Percentiles rank a stretch among this genome's conserved stretches.
phyloP scores from a whole-genome alignment of 2,329 filamentous ascomycete genomes.

The Apiospora malaysiana region DNA sequence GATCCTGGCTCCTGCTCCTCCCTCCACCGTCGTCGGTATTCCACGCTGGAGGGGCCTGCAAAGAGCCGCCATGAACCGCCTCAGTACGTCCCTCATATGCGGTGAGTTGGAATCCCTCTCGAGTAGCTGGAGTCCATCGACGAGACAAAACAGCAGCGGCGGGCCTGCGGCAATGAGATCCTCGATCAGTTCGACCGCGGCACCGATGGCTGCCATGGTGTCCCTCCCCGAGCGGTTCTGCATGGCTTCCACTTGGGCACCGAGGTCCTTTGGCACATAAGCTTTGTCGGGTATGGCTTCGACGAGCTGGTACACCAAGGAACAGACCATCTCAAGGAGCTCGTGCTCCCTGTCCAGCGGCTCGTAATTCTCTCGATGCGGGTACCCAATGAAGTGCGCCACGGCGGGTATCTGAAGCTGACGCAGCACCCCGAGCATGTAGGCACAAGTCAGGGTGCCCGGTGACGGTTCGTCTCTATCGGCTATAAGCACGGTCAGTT shows the following conservation, averaged over 20 bases:
- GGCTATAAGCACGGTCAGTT: not conserved
- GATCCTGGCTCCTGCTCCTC: not conserved
- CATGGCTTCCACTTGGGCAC: not conserved
- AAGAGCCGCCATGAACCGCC: not conserved
- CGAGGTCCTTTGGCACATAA: not conserved
- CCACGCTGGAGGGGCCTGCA: not conserved
- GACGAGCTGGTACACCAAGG: not conserved
- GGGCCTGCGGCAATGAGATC: not conserved
- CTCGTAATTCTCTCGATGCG: not conserved
- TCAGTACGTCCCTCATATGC: not conserved
- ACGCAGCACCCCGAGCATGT: not conserved
- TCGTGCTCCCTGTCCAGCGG: not conserved
- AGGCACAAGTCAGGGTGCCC: not conserved
- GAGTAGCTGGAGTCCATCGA: not conserved
- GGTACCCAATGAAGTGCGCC: not conserved
- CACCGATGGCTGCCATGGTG: not conserved
- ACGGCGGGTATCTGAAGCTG: not conserved
- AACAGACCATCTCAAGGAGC: not conserved
- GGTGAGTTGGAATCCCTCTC: not conserved
- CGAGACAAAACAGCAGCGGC: not conserved
- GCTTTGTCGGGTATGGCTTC: not conserved
- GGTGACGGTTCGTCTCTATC: not conserved
- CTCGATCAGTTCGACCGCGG: not conserved
- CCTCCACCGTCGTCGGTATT: not conserved
- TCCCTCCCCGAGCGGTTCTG: not conserved